These are phyloP conservation scores for Chenopodium formosanum DNA, from an alignment of 148 eudicot genomes.

Conservation along the genomic window DNA sequence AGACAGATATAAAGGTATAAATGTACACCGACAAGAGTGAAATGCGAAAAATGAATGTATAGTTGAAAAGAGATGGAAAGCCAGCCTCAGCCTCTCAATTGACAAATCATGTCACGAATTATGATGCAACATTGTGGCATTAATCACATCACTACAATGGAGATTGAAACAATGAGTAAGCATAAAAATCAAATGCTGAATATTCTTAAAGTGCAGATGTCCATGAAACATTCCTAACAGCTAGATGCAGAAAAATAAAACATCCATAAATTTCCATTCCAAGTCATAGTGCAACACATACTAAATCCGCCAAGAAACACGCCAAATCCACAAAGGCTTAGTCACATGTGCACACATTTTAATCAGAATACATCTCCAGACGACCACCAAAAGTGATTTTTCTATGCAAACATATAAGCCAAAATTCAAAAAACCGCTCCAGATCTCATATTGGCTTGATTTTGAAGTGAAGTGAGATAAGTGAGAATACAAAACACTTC, in stretches of 20 bases:
- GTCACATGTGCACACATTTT: background rate
- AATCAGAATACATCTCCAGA: background rate
- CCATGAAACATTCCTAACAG: background rate
- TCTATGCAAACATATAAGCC: background rate
- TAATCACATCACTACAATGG: background rate
- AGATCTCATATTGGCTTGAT: slow-evolving; percentile 60
- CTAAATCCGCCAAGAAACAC: background rate
- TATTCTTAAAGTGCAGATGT: background rate
- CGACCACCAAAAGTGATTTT: background rate
- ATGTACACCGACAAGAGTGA: no score
- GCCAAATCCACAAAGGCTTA: background rate
- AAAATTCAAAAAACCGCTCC: background rate
- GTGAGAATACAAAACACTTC: slow-evolving; percentile 77
- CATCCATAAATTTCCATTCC: background rate
- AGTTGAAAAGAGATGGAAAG: no score
- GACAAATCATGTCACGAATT: background rate
- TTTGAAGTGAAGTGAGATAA: slow-evolving; percentile 77
- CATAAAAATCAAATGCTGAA: background rate
- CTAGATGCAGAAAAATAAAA: background rate
- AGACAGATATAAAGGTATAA: no score
- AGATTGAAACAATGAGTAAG: background rate
- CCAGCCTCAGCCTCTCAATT: background rate
- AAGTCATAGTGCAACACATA: background rate
- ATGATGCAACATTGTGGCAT: background rate
- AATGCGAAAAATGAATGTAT: no score